Evolutionary conservation across 2,329 filamentous ascomycete species (phyloP), one percentile per base, ranked within the genome.

Genomic region (Fusarium sp.): DNA sequence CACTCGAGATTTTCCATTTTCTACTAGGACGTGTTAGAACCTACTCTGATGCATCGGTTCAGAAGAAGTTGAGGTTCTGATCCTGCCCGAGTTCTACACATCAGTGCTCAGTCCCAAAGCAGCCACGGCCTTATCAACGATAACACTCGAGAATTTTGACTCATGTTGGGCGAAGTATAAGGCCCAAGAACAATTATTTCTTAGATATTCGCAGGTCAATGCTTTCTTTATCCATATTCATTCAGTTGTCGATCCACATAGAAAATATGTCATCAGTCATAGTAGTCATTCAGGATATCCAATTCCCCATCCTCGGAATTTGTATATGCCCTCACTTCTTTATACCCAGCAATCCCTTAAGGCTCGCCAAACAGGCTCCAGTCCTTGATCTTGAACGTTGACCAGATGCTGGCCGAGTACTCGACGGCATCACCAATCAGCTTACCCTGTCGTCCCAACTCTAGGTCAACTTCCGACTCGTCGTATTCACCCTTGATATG

Each of bases 351-450:
- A 40, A 20, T 5, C 3, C 13, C 48, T 72, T 50, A 78, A 10
- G 62, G 33, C 42, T 76, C 72, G 14, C 80, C 81, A 68, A 97
- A 97, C 39, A 97, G 81, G 1, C 84, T 85, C 92, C 92, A 97
- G 77, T 97, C 92, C 80, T 90, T 90, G 59, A 98, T 86, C 75
- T 92, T 88, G 74, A 98, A 91, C 0, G 86, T 91, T 76, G 88
- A 86, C 85, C 93, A 88, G 70, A 97, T 89, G 73, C 81, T 83
- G 18, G 88, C 85, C 5, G 88, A 88, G 76, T 91, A 89, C 77
- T 93, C 91, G 38, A 91, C 87, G 7, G 87, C 87, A 72, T 91
- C 86, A 52, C 90, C 91, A 74, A 93, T 90, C 68, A 92, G 81
- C 78, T 88, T 86, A 6, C 90, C 92, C 75, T 87, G 86, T 76